These are phyloP conservation scores for Limnanthes douglasii DNA, from an alignment of 345 rosid genomes.

Conservation along the genomic window DNA sequence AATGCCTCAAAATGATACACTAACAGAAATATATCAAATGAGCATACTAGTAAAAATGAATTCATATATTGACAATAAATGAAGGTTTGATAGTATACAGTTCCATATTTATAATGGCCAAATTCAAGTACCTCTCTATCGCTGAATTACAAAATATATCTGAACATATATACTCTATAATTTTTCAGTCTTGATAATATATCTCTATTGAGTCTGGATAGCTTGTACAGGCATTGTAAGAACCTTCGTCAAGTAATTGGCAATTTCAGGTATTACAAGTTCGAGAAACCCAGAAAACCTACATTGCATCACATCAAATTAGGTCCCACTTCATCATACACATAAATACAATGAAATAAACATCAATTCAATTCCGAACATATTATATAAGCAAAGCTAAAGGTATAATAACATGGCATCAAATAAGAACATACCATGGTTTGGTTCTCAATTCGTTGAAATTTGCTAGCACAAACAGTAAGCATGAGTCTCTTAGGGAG, in stretches of 20 bases:
- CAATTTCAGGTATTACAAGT: constrained; percentile 39
- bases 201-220: too few species aligned
- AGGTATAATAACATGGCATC: not conserved
- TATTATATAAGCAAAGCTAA: not conserved
- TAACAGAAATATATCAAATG: too few species aligned
- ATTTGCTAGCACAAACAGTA: constrained; percentile 37
- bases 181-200: too few species aligned
- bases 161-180: too few species aligned
- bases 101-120: too few species aligned
- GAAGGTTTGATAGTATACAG: too few species aligned
- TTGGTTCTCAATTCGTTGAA: constrained; percentile 31
- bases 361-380: not conserved
- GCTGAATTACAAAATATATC: too few species aligned
- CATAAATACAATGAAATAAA: not conserved
- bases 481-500: constrained; percentile 48
- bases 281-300: constrained; percentile 31
- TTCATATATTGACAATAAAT: too few species aligned
- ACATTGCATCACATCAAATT: constrained; percentile 9
- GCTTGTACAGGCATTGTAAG: constrained; percentile 21
- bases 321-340: too few species aligned
- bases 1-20: too few species aligned
- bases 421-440: constrained; percentile 61
- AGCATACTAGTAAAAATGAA: too few species aligned
- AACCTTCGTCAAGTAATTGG: constrained; percentile 23
- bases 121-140: too few species aligned